Conservation (phyloP, 179 eudicot genomes). For the Beta lomatogona region DNA sequence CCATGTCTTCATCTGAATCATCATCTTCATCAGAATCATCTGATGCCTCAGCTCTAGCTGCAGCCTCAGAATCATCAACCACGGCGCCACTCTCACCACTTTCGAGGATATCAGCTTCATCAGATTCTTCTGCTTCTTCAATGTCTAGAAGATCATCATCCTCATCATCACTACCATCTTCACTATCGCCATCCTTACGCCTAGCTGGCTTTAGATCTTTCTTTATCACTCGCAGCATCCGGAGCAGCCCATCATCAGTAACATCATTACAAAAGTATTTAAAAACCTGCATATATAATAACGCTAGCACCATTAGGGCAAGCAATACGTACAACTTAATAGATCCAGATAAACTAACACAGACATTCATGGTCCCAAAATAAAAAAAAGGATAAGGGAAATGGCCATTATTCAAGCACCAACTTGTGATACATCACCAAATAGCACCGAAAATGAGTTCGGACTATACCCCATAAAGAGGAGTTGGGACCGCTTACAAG, state of each 20-base stretch:
- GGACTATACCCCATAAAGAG: too few relatives aligned
- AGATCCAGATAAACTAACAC: neutral
- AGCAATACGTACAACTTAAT: neutral
- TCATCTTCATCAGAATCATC: conserved; percentile 66
- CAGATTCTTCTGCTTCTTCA: conserved; percentile 86
- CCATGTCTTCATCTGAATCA: conserved; percentile 89
- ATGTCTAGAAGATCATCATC: conserved; percentile 73
- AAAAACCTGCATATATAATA: conserved; percentile 60
- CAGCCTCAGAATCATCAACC: conserved; percentile 53
- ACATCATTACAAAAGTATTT: conserved; percentile 65
- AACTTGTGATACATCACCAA: neutral
- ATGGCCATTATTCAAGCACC: neutral
- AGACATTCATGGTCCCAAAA: neutral
- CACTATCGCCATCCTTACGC: conserved; percentile 59
- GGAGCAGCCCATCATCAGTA: conserved; percentile 77
- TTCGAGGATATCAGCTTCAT: conserved; percentile 65
- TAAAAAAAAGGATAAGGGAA: neutral
- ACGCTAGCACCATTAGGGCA: neutral
- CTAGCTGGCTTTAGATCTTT: conserved; percentile 91
- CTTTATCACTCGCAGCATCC: conserved; percentile 88
- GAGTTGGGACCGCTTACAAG: neutral
- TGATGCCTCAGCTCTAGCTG: conserved; percentile 33
- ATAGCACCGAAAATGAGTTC: too few relatives aligned
- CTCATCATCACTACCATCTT: conserved; percentile 46
- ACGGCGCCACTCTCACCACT: conserved; percentile 55